A percentile compares a stretch with the other conserved stretches of the same genome.
Conservation (phyloP, 768 basidiomycete genomes). For the Boletus vinaceobasis region DNA sequence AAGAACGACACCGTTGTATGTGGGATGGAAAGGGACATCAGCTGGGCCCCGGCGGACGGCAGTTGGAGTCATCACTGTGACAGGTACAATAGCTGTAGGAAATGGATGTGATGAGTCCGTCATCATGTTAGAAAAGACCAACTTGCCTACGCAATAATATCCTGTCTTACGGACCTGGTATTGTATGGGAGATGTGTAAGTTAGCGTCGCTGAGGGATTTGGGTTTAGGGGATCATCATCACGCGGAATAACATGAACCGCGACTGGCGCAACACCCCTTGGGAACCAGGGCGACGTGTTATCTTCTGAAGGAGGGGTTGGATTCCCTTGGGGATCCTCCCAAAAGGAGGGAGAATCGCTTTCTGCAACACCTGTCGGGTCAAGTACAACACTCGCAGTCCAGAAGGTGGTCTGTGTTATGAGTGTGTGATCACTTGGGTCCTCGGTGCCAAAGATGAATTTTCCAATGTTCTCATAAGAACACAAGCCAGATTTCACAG, state of each 20-base stretch:
- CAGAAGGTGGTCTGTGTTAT: constrained; percentile 81
- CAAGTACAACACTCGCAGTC: constrained; percentile 74
- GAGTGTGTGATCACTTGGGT: constrained; percentile 55
- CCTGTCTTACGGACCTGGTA: constrained; percentile 85
- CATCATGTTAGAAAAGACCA: background rate
- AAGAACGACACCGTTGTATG: constrained; percentile 73
- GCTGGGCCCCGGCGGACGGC: constrained; percentile 38
- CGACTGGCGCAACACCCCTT: constrained; percentile 14
- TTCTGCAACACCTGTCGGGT: constrained; percentile 25
- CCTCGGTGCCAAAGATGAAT: constrained; percentile 69
- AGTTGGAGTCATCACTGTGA: constrained; percentile 61
- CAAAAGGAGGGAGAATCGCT: constrained; percentile 41
- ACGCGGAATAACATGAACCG: constrained; percentile 10
- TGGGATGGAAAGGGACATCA: constrained; percentile 65
- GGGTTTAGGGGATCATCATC: constrained; percentile 39
- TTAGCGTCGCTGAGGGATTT: constrained; percentile 47
- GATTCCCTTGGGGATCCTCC: constrained; percentile 60
- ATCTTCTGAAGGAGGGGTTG: constrained; percentile 48
- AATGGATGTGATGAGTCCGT: constrained; percentile 1
- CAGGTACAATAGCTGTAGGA: constrained; percentile 73
- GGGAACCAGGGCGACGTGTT: constrained; percentile 50
- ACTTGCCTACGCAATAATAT: constrained; percentile 93
- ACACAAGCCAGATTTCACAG: constrained; percentile 72
- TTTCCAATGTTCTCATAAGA: constrained; percentile 66
- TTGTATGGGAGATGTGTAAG: constrained; percentile 70